These are phyloP conservation scores for Penicillium glabrum DNA, from an alignment of 2,329 filamentous ascomycete genomes.

Conservation along the genomic window DNA sequence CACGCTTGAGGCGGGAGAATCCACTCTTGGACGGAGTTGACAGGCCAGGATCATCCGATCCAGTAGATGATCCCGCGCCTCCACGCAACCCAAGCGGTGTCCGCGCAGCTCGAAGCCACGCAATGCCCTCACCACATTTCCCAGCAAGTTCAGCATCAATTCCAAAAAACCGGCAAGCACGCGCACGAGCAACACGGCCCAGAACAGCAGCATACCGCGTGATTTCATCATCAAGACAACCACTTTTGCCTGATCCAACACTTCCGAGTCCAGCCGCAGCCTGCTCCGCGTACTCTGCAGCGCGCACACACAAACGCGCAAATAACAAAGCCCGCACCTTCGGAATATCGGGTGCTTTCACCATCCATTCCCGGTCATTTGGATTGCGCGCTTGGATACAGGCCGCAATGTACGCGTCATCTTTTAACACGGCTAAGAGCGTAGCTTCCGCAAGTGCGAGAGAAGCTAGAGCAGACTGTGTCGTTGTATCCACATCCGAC, in stretches of 20 bases:
- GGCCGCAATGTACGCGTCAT: constrained; percentile 85
- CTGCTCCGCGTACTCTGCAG: constrained; percentile 80
- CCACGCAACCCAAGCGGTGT: constrained; percentile 69
- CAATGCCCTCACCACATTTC: constrained; percentile 79
- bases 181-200: constrained; percentile 71
- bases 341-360: constrained; percentile 80
- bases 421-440: constrained; percentile 84
- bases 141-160: constrained; percentile 83
- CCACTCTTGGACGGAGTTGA: constrained; percentile 19
- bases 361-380: constrained; percentile 94
- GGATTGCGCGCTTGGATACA: constrained; percentile 80
- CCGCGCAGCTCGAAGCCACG: constrained; percentile 78
- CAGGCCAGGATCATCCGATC: constrained; percentile 1
- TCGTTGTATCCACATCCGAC: constrained; percentile 49
- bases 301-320: constrained; percentile 81
- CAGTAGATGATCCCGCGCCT: constrained; percentile 14
- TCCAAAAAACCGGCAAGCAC: constrained; percentile 85
- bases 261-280: constrained; percentile 56
- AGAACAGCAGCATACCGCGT: constrained; percentile 75
- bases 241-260: constrained; percentile 25
- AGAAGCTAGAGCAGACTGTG: constrained; percentile 44
- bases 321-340: constrained; percentile 88
- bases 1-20: constrained; percentile 65
- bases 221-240: constrained; percentile 61
- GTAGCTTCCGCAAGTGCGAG: constrained; percentile 86